These are phyloP conservation scores for Tylopilus vinaceipallidus DNA, from an alignment of 768 basidiomycete genomes.

Conservation along the genomic window DNA sequence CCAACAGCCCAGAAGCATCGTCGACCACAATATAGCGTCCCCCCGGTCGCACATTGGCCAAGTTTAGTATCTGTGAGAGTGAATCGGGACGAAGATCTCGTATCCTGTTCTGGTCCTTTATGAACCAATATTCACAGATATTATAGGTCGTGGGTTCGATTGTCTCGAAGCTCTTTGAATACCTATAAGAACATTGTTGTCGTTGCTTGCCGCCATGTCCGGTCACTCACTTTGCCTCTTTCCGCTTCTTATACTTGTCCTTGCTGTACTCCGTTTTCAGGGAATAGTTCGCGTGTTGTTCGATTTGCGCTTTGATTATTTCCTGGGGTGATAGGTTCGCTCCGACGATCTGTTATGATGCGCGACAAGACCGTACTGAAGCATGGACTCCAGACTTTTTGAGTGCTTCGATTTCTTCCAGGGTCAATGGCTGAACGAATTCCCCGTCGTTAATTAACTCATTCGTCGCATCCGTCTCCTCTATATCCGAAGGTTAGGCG, in stretches of 20 bases:
- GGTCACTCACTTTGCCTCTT: constrained; percentile 84
- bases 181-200: constrained; percentile 46
- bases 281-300: constrained; percentile 86
- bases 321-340: constrained; percentile 52
- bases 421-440: constrained; percentile 78
- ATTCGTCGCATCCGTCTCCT: constrained; percentile 97
- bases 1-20: constrained; percentile 86
- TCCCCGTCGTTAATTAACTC: constrained; percentile 90
- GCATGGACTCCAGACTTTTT: constrained; percentile 82
- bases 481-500: constrained; percentile 39
- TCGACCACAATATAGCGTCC: constrained; percentile 90
- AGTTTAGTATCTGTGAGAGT: constrained; percentile 81
- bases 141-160: constrained; percentile 87
- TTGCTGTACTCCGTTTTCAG: constrained; percentile 98
- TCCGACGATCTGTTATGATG: constrained; percentile 3
- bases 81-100: constrained; percentile 86
- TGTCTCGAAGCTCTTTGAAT: constrained; percentile 81
- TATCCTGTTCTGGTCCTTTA: constrained; percentile 77
- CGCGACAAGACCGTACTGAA: constrained; percentile 46
- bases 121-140: constrained; percentile 86
- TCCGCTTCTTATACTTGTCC: constrained; percentile 95
- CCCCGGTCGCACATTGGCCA: constrained; percentile 82
- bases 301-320: constrained; percentile 93
- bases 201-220: neutral
- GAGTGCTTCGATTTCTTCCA: constrained; percentile 79